Evolutionary conservation across 345 rosid species (phyloP), one percentile per base, ranked within the genome.

Genomic region (Fremontodendron californicum): DNA sequence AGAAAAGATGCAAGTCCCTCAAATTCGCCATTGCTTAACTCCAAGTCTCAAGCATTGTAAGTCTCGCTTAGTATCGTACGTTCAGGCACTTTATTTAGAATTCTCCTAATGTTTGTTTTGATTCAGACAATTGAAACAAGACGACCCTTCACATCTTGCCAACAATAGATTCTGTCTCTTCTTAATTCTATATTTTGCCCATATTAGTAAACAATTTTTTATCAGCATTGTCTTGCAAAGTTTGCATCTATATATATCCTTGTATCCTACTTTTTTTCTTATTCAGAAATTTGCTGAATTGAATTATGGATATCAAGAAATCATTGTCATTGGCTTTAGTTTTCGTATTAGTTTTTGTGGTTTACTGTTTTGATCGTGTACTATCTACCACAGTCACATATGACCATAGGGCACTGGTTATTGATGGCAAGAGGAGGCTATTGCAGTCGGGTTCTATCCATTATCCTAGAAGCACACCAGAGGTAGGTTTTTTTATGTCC

Each of bases 371-470:
- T 23, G 80, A 71, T 45, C 73, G 27, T 67, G 86, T 68, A 46
- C 35, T 35, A 31, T 78, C 77, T 78, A 31, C 65, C 18, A 79
- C 75, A 2, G 90, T 90, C 61, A 84, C 87, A 21, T 90, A 88
- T 82, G 94, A 88, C 75, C 85, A 86, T n/a, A 84, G 85, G 74
- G 89, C 89, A 4, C 78, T 88, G 55, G 83, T 90, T 62, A 88
- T 90, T 78, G 86, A 86, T 82, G 94, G 94, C 40, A 81, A 88
- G 81, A 84, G 91, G 71, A 67, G 90, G 78, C 82, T 87, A 73
- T 73, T 90, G 90, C 91, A 79, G 73, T 90, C 94, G 0, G 90
- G 94, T 63, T 88, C 94, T 23, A 81, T 90, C 27, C 92, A 88
- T 81, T 88, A 90, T 77, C 92, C 92, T 2, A 78, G 94, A 75